Evolutionary conservation across 2,329 filamentous ascomycete genomes (phyloP), one percentile per base, ranked within the genome.

Genomic region (Fonsecaea monophora): DNA sequence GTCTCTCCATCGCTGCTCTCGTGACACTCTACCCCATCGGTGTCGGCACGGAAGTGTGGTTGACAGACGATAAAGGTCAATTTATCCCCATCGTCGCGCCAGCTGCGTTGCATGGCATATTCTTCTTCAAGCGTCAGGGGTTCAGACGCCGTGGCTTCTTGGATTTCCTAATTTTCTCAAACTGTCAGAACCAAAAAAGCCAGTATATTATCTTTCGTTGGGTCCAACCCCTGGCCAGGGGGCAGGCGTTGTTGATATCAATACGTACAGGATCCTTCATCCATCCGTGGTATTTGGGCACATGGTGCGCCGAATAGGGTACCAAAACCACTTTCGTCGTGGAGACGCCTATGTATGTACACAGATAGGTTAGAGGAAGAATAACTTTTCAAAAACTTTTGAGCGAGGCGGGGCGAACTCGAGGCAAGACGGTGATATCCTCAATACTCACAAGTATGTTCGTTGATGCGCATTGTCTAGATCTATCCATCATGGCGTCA

Each of bases 51-150:
- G 13, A 37, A n/a, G 38, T 53, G 40, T 32, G 60, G 65, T 6
- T 53, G 65, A 53, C 66, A 69, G 18, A 91, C 79, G 76, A 98
- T 97, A 73, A 97, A 98, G 0, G 94, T 98, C 68, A 98, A 78
- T 80, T 98, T 98, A 79, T 98, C 94, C 32, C 81, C 78, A 50
- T 95, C 91, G 21, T 81, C 81, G 42, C 93, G 89, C 94, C 94
- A 98, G 70, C 89, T 92, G n/a, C 81, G 80, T 78, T 97, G 94
- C 89, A 97, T 98, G 58, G 87, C 86, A 78, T 95, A 92, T 82
- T 98, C 94, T 75, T 97, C 90, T 0, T 87, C 83, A 0, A 97
- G 82, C 0, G 86, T 89, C 59, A 98, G 84, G 0, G 90, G 91
- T 69, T 97, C 93, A 0, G 94, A 97, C 0, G 94, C 93, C 0